Conservation (phyloP, 805 yeast genomes). For the Pichia cabralensis region DNA sequence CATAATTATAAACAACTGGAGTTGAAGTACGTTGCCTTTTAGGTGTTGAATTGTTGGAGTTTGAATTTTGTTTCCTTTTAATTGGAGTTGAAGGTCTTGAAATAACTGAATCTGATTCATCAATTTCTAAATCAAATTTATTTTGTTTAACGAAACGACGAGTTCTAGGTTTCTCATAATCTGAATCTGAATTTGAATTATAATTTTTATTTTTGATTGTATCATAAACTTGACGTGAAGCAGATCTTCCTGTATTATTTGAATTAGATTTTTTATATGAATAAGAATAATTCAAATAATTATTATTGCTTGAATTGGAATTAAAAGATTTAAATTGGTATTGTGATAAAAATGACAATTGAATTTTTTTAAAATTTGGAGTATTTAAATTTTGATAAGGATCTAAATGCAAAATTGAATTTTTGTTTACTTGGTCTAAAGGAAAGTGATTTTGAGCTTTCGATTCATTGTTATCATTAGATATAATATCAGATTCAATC, state of each 20-base stretch:
- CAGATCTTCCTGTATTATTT: conserved; percentile 1
- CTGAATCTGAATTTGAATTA: conserved; percentile 21
- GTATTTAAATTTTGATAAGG: conserved; percentile 39
- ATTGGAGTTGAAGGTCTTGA: conserved; percentile 26
- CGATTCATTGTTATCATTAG: too few relatives aligned
- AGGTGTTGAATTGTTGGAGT: conserved; percentile 7
- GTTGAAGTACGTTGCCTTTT: conserved; percentile 21
- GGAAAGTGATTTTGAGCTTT: too few relatives aligned
- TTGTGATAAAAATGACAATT: conserved; percentile 42
- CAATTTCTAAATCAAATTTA: conserved; percentile 23
- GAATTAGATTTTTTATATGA: conserved; percentile 1
- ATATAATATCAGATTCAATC: too few relatives aligned
- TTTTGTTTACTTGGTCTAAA: background rate
- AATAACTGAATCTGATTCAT: conserved; percentile 14
- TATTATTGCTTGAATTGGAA: conserved; percentile 8
- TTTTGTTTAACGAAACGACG: conserved; percentile 36
- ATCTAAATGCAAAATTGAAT: conserved; percentile 29
- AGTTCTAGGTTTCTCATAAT: conserved; percentile 46
- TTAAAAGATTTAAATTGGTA: conserved; percentile 27
- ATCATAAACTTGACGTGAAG: conserved; percentile 4
- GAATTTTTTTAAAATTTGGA: conserved; percentile 37
- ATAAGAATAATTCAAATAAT: background rate
- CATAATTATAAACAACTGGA: conserved; percentile 41
- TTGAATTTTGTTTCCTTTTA: background rate
- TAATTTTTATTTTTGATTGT: conserved; percentile 8